phyloP scores from a whole-genome alignment of 73 alveolate genomes.

The Paramecium biaurelia region DNA sequence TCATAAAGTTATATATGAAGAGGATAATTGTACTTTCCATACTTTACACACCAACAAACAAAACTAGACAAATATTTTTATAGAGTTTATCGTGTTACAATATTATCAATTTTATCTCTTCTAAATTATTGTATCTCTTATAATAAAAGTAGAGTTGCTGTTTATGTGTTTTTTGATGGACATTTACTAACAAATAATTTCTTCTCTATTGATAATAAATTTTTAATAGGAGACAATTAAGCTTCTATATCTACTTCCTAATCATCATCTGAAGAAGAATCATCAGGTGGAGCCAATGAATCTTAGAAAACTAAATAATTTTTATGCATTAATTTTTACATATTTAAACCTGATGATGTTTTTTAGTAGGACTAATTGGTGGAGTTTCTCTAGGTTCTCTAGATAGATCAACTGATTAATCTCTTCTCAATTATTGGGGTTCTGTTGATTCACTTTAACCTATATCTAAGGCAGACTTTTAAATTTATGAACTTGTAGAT shows the following conservation, averaged over 20 bases:
- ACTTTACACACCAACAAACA: conserved; percentile 43
- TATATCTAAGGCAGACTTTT: not conserved
- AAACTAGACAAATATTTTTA: not conserved
- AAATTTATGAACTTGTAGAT: not conserved
- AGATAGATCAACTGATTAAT: not conserved
- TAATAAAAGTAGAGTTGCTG: not conserved
- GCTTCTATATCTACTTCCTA: conserved; percentile 15
- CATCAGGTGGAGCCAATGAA: not conserved
- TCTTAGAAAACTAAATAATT: not conserved
- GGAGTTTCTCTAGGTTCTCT: conserved; percentile 15
- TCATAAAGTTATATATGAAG: not conserved
- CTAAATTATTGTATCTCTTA: conserved; percentile 1
- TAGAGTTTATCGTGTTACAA: not conserved
- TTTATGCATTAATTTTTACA: not conserved
- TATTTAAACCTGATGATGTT: not conserved
- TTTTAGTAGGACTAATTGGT: not conserved
- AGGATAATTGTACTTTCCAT: not conserved
- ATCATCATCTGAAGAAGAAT: not conserved
- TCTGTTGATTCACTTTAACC: conserved; percentile 13
- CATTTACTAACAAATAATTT: conserved; percentile 21
- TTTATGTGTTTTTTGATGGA: conserved; percentile 1
- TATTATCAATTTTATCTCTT: conserved; percentile 12
- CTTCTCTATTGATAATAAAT: conserved; percentile 10
- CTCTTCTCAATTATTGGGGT: conserved; percentile 4
- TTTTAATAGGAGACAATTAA: not conserved